Evolutionary conservation across 2,329 filamentous ascomycete genomes (phyloP), one percentile per base, ranked within the genome.

Genomic region (Beauveria australis): DNA sequence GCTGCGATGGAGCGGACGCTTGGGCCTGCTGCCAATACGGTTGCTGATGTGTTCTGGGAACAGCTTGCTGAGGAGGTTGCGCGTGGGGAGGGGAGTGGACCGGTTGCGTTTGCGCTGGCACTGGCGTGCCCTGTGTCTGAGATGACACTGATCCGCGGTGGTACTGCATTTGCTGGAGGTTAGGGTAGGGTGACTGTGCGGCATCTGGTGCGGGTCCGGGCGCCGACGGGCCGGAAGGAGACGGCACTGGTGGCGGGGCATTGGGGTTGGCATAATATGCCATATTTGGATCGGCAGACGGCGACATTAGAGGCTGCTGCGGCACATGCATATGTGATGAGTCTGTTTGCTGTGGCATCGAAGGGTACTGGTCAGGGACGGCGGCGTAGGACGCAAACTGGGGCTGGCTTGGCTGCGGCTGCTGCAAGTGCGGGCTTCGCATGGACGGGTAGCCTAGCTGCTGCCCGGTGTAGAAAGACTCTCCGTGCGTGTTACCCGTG

Each of bases 391-490:
- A 63, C 12, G 75, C 63, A 66, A 78, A 80, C 61, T 78, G 79
- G 55, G 73, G 69, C 66, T 78, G 76, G 14, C 72, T 70, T 40
- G 75, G 64, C 43, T 70, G 71, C 33, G 65, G 67, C 33, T 68
- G 78, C 54, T 65, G 61, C 10, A 68, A 66, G 18, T 53, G 62
- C 66, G 78, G 60, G 76, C 72, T 58, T 76, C 77, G 72, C 63
- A 86, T 87, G 43, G 79, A 76, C 57, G 82, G 81, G 73, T 81
- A 80, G 43, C 77, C 76, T 16, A 72, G 69, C 47, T 82, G 76
- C 66, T 87, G 88, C 41, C 85, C 84, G 16, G 85, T 89, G 72
- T 97, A 97, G 72, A 89, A 97, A 73, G 80, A 93, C 70, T 97
- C 92, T 10, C 81, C 82, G 12, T 80, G 79, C 28, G 76, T 72